Percentiles rank a stretch among this genome's conserved stretches.
Evolutionary conservation across 441 rosid species (phyloP).

Genomic region (Rhodomyrtus psidioides): DNA sequence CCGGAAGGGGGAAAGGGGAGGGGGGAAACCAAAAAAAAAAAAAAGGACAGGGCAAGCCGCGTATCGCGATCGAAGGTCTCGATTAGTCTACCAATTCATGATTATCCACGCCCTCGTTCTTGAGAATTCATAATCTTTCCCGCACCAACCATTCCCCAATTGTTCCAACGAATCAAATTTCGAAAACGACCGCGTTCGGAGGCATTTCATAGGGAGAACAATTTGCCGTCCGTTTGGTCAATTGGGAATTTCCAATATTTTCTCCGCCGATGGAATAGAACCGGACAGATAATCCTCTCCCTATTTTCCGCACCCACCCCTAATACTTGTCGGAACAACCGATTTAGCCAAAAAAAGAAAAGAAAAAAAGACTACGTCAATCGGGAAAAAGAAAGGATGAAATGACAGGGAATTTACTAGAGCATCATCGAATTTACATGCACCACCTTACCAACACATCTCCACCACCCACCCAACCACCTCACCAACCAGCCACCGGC

Average conservation of each 20-base stretch:
- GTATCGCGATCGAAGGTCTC: neutral
- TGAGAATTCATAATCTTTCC: neutral
- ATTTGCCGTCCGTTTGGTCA: neutral
- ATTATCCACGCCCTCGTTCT: neutral
- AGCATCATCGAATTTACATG: slow-evolving; percentile 16
- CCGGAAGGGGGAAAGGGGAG: too few species aligned
- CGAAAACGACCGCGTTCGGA: neutral
- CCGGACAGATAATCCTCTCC: neutral
- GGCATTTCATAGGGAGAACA: too few species aligned
- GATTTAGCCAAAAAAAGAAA: neutral
- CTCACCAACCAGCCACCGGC: neutral
- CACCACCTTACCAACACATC: slow-evolving; percentile 1
- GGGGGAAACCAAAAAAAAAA: too few species aligned
- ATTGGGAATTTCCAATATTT: neutral
- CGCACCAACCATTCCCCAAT: neutral
- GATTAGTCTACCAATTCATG: neutral
- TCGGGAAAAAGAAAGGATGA: neutral
- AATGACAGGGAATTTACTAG: neutral
- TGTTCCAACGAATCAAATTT: neutral
- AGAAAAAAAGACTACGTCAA: neutral
- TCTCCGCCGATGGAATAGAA: neutral
- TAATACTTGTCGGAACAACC: neutral
- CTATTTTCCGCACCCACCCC: neutral
- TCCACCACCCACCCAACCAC: neutral
- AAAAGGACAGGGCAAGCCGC: neutral